Base-by-base conservation (phyloP, 805 yeast genomes). In the Candida argentea region DNA sequence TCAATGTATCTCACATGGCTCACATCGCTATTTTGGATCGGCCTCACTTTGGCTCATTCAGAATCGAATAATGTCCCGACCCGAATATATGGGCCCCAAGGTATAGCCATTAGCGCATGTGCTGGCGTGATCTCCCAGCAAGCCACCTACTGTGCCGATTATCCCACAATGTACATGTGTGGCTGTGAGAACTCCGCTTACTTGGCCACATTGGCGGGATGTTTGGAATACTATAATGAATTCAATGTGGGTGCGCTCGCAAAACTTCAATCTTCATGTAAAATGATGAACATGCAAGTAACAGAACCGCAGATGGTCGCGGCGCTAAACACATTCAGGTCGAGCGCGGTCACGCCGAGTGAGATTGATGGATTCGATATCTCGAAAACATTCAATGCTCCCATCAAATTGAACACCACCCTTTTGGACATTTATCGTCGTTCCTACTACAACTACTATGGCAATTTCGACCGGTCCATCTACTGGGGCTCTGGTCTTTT, bases 181-280 rank as follows among this genome's bases (percentile, higher is more conserved):
- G 23, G 35, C 16, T 57, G 62, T 35, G 26, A 22, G 10, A 44
- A 50, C 27, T 26, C 38, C 12, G 37, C 47, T 22, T 51, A 50
- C 3, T 36, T 50, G 32, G 57, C 61, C 12, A 43, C 59, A 4
- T 33, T 51, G 27, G 45, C 51, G 20, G 56, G 55, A 11, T 58
- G 64, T 29, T 37, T 42, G 22, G 27, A 20, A 5, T 10, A 13
- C 4, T 15, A 6, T 6, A 17, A 25, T 13, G 9, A 22, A n/a
- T 18, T 18, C 14, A 7, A 15, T 3, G 13, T 22, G 11, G 12
- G 14, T 10, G 5, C 5, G 16, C 12, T 25, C 16, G 9, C 17
- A 25, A 8, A 10, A 22, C 24, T 19, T 11, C 19, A 19, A 16
- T 11, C 18, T 13, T 15, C 12, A 14, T 28, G 30, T 15, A 13